Percentiles rank a stretch among this genome's conserved stretches.
Conservation (phyloP, 2,329 filamentous ascomycete species). For the Trichophyton simii region DNA sequence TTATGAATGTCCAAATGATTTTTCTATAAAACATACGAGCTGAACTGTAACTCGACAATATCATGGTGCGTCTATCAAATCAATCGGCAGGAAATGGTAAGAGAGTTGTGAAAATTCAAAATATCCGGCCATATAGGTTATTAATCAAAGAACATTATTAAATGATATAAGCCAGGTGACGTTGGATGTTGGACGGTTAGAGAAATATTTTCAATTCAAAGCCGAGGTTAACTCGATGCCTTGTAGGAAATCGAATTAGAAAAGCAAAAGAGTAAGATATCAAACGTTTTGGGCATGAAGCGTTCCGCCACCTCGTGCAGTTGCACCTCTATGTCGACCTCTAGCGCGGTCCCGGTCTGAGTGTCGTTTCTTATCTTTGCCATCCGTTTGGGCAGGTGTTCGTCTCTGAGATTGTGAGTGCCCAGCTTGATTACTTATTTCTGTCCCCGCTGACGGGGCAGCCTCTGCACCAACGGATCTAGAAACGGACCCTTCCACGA, state of each 20-base stretch:
- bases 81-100: no score
- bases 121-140: no score
- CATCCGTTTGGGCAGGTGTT: neutral
- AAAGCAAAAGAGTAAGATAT: neutral
- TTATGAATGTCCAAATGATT: no score
- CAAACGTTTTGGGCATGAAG: neutral
- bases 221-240: neutral
- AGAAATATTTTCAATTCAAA: neutral
- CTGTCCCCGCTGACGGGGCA: no score
- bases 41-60: no score
- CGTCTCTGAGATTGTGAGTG: neutral
- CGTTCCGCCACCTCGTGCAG: neutral
- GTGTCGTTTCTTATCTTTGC: neutral
- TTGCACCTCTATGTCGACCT: neutral
- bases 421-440: neutral
- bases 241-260: neutral
- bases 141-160: no score
- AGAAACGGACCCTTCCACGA: neutral
- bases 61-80: no score
- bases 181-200: no score
- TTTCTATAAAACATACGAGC: no score
- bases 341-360: neutral
- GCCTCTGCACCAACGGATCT: neutral
- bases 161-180: neutral
- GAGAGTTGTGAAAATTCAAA: no score